These are phyloP conservation scores for Beauveria rudraprayagi DNA, from an alignment of 2,329 filamentous ascomycete species.

Conservation along the genomic window DNA sequence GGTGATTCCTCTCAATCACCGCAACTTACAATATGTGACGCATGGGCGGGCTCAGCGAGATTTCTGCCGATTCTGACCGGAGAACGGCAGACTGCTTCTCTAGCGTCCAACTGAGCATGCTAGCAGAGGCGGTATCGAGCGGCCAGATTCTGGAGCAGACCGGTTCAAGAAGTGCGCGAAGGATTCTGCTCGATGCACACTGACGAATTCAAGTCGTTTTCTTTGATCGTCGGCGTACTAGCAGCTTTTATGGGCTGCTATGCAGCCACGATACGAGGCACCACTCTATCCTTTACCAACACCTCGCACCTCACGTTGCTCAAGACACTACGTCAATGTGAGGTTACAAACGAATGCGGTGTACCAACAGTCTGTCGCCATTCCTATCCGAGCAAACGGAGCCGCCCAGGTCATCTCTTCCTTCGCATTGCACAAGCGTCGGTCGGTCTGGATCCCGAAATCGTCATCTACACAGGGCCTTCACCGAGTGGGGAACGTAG, in stretches of 20 bases:
- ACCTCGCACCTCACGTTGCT: neutral
- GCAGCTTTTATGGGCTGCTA: neutral
- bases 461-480: neutral
- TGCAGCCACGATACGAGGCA: slow-evolving; percentile 2
- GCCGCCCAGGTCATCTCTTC: neutral
- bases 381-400: neutral
- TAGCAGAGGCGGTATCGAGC: neutral
- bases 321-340: neutral
- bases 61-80: neutral
- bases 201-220: neutral
- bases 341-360: neutral
- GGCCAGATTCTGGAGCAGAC: neutral
- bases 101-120: neutral
- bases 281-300: neutral
- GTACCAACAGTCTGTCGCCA: neutral
- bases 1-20: neutral
- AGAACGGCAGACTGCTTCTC: neutral
- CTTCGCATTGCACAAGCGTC: neutral
- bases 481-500: slow-evolving; percentile 10
- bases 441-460: neutral
- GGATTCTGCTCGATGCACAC: neutral
- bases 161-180: neutral
- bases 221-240: neutral
- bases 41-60: neutral
- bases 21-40: neutral